Conservation (phyloP, 306 rosid species). For the Malus orientalis region DNA sequence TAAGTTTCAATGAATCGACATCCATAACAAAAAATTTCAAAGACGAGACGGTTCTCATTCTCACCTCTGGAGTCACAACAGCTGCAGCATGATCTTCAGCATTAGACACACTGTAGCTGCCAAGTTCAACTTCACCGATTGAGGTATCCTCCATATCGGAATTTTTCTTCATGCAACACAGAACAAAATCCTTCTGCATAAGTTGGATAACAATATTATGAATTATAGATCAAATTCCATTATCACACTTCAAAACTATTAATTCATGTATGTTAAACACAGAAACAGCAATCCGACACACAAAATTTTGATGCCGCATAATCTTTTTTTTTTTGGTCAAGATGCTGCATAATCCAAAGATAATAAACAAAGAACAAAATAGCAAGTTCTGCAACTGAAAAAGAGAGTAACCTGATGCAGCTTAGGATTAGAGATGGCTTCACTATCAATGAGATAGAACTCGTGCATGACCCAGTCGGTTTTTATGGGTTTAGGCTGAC, state of each 20-base stretch:
- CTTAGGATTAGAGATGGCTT: background rate
- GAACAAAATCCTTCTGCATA: constrained; percentile 39
- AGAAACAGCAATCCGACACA: background rate
- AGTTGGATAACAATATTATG: constrained; percentile 10
- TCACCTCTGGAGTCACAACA: constrained; percentile 22
- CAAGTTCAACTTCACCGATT: constrained; percentile 18
- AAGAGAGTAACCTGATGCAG: background rate
- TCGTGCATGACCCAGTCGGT: constrained; percentile 61
- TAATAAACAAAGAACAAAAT: background rate
- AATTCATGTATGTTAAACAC: background rate
- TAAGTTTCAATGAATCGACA: background rate
- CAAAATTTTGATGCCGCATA: background rate
- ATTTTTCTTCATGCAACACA: constrained; percentile 39
- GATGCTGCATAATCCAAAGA: background rate
- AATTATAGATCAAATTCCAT: background rate
- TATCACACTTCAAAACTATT: background rate
- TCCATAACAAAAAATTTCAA: background rate
- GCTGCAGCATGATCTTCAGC: background rate
- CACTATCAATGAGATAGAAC: constrained; percentile 18
- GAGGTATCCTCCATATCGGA: constrained; percentile 10
- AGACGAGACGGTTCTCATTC: constrained; percentile 4
- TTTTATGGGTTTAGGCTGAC: constrained; percentile 10
- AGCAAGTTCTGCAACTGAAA: background rate
- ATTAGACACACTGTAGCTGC: constrained; percentile 6
- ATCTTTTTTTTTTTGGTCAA: too few species aligned